Evolutionary conservation across 495 filamentous ascomycete species (phyloP), one percentile per base, ranked within the genome.

Genomic region (Wilcoxina mikolae): DNA sequence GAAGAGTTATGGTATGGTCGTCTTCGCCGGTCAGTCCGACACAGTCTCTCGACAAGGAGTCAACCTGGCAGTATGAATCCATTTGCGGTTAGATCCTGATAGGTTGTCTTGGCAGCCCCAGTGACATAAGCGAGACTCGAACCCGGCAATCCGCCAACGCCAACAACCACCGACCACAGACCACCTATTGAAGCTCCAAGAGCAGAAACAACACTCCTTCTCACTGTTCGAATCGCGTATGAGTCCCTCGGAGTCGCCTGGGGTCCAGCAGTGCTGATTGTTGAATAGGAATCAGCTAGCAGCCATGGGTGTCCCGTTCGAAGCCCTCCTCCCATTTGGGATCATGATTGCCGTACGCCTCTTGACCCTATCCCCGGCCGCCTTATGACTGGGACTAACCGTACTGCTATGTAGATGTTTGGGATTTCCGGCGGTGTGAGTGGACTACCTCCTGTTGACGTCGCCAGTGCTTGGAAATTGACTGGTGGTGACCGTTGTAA

Each of bases 291-390:
- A n/a, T n/a, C n/a, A n/a, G n/a, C n/a, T n/a, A 11, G 12, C 42
- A 76, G 76, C 64, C 46, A 96, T 96, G 91, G 86, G 83, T 68
- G 80, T 98, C 58, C 91, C 91, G 50, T 96, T 96, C 74, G 91
- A 98, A 76, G 81, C 88, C 56, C 73, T 98, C 62, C 71, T 98
- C 68, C 91, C 91, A 45, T 96, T 94, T 73, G 91, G 77, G 61
- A 89, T 95, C 76, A 85, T 93, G 71, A 68, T 88, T 49, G 74
- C 70, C 67, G 89, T 95, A 74, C 22, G 49, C 24, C 23, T 49
- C 45, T 49, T 23, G 45, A 49, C 7, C 35, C 25, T n/a, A 9
- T 29, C 23, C 23, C 43, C 43, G 22, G 43, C 22, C 7, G 23
- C 22, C n/a, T 12, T 46, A 31, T 20, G 29, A 15, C 47, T 33